phyloP scores from a whole-genome alignment of 2,329 filamentous ascomycete species.

The Escovopsis sp. region DNA sequence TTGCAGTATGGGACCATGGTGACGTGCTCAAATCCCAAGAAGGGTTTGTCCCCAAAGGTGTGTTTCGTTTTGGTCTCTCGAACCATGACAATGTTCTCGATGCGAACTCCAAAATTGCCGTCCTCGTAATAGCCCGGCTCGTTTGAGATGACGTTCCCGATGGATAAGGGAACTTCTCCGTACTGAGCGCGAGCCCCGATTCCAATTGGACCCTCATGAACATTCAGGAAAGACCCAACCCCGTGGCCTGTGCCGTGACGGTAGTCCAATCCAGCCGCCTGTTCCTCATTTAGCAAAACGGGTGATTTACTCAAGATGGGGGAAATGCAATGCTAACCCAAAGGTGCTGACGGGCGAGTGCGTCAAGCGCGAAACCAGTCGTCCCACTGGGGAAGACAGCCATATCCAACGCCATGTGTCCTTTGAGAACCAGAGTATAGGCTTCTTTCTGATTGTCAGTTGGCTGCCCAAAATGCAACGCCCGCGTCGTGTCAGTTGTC shows the following conservation, averaged over 20 bases:
- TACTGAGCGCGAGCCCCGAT: constrained; percentile 88
- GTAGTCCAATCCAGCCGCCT: constrained; percentile 69
- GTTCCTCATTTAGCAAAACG: constrained; percentile 7
- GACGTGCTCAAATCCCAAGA: constrained; percentile 88
- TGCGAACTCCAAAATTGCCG: constrained; percentile 83
- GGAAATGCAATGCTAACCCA: constrained; percentile 45
- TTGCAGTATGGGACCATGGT: constrained; percentile 93
- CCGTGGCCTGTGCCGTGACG: constrained; percentile 94
- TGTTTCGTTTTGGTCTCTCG: constrained; percentile 76
- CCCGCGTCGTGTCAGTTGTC: constrained; percentile 90
- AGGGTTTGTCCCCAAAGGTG: constrained; percentile 86
- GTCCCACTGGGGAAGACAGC: constrained; percentile 90
- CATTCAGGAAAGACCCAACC: constrained; percentile 87
- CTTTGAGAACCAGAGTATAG: constrained; percentile 90
- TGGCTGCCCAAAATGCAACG: constrained; percentile 79
- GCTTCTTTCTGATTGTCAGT: constrained; percentile 72
- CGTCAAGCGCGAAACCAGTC: constrained; percentile 82
- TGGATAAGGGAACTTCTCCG: constrained; percentile 72
- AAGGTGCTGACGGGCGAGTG: constrained; percentile 74
- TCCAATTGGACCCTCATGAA: constrained; percentile 93
- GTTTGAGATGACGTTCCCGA: constrained; percentile 93
- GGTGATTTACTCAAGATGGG: neutral
- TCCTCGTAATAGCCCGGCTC: constrained; percentile 98
- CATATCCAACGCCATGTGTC: constrained; percentile 75
- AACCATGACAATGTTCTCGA: constrained; percentile 91